These are phyloP conservation scores for Alliaria petiolata DNA, from an alignment of 345 rosid genomes.

Conservation along the genomic window DNA sequence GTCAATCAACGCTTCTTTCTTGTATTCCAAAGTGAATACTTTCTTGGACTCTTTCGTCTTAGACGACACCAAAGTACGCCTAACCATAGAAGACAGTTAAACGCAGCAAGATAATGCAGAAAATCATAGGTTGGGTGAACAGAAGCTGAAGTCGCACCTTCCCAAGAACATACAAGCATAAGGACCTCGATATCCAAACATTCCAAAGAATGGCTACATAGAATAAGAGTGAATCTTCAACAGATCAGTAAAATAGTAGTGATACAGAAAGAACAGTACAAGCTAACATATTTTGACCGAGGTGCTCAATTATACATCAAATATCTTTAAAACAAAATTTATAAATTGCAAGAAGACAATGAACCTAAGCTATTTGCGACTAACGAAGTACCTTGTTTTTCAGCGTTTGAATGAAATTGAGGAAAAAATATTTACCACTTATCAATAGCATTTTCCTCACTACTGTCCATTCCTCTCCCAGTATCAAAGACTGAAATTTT, in stretches of 20 bases:
- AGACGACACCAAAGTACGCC: constrained; percentile 59
- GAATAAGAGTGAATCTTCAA: too few relatives aligned
- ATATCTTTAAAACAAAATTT: background rate
- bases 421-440: constrained; percentile 52
- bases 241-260: too few relatives aligned
- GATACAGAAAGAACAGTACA: too few relatives aligned
- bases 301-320: too few relatives aligned
- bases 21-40: constrained; percentile 48
- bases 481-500: too few relatives aligned
- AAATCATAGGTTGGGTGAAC: too few relatives aligned
- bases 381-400: constrained; percentile 33
- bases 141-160: too few relatives aligned
- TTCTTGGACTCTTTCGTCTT: constrained; percentile 57
- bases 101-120: too few relatives aligned
- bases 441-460: constrained; percentile 48
- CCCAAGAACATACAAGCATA: too few relatives aligned
- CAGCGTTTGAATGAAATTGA: background rate
- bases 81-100: constrained; percentile 20
- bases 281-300: too few relatives aligned
- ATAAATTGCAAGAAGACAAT: background rate
- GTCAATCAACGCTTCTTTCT: constrained; percentile 47
- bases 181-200: too few relatives aligned
- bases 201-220: too few relatives aligned
- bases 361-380: background rate
- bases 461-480: constrained; percentile 77